Evolutionary conservation across 2,329 filamentous ascomycete genomes (phyloP).

Genomic region (Colletotrichum gigasporum): DNA sequence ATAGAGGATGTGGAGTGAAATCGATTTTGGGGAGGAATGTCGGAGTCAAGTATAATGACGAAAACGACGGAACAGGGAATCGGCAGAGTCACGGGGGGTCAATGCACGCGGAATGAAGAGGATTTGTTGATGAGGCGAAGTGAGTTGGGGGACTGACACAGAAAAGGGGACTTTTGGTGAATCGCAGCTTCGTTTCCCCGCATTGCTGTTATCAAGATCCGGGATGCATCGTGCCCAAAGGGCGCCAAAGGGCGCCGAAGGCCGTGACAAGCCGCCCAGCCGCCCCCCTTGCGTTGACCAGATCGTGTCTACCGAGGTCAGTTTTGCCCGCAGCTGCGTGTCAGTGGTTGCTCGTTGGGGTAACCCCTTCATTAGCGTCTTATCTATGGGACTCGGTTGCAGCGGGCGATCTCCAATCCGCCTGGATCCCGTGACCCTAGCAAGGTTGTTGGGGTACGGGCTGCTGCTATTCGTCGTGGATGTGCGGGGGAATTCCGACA

Average conservation of each 20-base stretch:
- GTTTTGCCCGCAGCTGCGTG: not conserved
- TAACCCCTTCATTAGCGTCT: conserved; percentile 20
- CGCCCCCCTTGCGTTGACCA: not conserved
- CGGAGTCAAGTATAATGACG: not conserved
- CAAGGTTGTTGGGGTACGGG: not conserved
- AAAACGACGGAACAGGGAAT: not conserved
- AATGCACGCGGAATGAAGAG: conserved; percentile 6
- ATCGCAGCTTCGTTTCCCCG: conserved; percentile 18
- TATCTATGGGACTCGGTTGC: not conserved
- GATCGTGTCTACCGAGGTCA: conserved; percentile 9
- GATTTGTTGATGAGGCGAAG: not conserved
- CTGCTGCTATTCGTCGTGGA: not conserved
- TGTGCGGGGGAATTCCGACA: conserved; percentile 14
- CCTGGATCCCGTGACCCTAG: not conserved
- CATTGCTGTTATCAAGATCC: conserved; percentile 19
- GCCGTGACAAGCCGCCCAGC: conserved; percentile 26
- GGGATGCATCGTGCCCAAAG: not conserved
- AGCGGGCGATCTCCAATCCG: not conserved
- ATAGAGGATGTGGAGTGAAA: not conserved
- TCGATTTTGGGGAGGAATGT: not conserved
- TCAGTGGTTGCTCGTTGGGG: conserved; percentile 16
- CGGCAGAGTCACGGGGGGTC: not conserved
- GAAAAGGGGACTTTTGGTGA: not conserved
- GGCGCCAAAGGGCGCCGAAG: not conserved
- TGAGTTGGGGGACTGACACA: not conserved